Base-by-base conservation (phyloP, 2,329 filamentous ascomycete species). In the Apiospora rasikravindrae region DNA sequence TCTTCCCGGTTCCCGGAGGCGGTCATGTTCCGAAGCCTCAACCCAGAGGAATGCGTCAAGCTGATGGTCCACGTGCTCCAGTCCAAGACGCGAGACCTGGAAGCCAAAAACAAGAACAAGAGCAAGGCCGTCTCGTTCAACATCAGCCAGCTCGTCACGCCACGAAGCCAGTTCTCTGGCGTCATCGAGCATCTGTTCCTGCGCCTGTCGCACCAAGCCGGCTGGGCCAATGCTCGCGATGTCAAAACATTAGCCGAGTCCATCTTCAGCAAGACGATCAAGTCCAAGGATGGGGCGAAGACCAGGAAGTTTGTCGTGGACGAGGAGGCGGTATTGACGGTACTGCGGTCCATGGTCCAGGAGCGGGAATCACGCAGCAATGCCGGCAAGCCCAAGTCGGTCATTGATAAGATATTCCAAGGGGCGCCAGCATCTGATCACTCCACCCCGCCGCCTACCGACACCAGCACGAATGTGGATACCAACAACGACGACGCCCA, bases 151-250 rank as follows among this genome's bases (percentile, higher is more conserved):
- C 64, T 74, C 5, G 67, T 69, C 4, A 19, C 42, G 6, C 45
- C 71, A 14, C 37, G 78, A 14, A 26, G 72, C 2, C 37, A 78
- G 1, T 79, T 84, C 53, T 44, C 76, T 2, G 8, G 72, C 1
- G 33, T 77, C 0, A 77, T 83, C 49, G 49, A 76, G 2, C 8
- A 70, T 47, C 75, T 79, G 0, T 87, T 92, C 47, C 69, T 77
- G 0, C 51, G 69, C 0, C 78, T 93, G 0, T 77, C 84, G 0
- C 57, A 71, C 0, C 81, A 88, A 3, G 77, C 84, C 0, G 84
- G 84, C 8, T 93, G 91, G 89, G 91, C 87, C 0, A 93, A 89
- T 73, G 91, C 87, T 0, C 85, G 91, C 4, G 91, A 93, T 67
- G 85, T 93, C 1, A 81, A 88, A 16, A 87, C 86, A 0, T 61